Conservation (phyloP, 257 asterid species). For the Vinca minor region DNA sequence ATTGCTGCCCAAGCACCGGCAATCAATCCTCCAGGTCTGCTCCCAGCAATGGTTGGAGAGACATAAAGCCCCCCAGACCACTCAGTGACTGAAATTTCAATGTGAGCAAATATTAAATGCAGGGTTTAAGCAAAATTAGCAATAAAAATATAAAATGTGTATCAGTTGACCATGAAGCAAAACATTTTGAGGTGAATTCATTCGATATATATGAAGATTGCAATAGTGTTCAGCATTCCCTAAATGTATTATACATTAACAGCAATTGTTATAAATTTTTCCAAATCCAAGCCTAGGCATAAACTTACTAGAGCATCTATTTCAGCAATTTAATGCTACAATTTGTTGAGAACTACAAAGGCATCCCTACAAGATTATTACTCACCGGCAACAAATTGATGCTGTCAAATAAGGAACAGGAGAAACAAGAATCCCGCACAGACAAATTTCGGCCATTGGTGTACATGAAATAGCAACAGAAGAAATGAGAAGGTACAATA, state of each 20-base stretch:
- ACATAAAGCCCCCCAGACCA: conserved; percentile 98
- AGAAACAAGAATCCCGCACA: conserved; percentile 36
- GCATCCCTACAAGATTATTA: conserved; percentile 19
- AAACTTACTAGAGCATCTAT: not conserved
- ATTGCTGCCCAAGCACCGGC: conserved; percentile 99
- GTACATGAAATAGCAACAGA: conserved; percentile 12
- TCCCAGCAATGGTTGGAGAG: conserved; percentile 95
- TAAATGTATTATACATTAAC: not conserved
- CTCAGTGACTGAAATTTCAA: conserved; percentile 61
- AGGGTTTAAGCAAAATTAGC: conserved; percentile 1
- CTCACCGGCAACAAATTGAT: conserved; percentile 98
- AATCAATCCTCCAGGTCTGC: conserved; percentile 91
- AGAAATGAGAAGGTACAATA: not conserved
- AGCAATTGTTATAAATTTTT: not conserved
- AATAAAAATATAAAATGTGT: not conserved
- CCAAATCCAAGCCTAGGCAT: not conserved
- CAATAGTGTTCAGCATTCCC: not conserved
- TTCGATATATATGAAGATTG: not conserved
- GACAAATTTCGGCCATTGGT: conserved; percentile 7
- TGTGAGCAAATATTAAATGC: not conserved
- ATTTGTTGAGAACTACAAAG: not conserved
- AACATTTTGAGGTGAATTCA: not conserved
- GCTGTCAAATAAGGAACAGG: conserved; percentile 38
- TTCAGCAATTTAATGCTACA: not conserved
- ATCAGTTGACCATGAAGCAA: not conserved